Evolutionary conservation across 352 stramenopile genomes (phyloP).

Genomic region (Elongisporangium prolatum): DNA sequence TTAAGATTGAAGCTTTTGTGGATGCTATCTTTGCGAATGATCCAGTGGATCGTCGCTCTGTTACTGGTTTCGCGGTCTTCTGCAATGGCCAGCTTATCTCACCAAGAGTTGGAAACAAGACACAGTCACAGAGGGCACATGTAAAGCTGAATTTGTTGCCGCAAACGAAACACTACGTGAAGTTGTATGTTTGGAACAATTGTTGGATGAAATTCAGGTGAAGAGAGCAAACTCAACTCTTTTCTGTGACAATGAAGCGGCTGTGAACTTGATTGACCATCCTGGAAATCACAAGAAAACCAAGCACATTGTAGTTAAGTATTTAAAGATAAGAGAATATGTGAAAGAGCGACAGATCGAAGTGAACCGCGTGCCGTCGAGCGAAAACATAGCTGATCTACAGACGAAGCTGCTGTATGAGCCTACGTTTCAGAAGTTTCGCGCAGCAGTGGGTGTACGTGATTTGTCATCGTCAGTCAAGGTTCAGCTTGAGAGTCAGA

Average conservation of each 20-base stretch:
- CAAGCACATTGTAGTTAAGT: constrained; percentile 10
- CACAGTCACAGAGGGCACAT: constrained; percentile 9
- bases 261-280: constrained; percentile 13
- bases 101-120: constrained; percentile 9
- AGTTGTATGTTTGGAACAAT: constrained; percentile 14
- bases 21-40: constrained; percentile 14
- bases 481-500: neutral
- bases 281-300: constrained; percentile 9
- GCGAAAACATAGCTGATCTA: neutral
- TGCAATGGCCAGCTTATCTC: constrained; percentile 14
- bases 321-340: constrained; percentile 15
- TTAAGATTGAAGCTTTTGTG: constrained; percentile 12
- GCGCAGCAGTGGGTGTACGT: neutral
- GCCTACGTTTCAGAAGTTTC: neutral
- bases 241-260: constrained; percentile 5
- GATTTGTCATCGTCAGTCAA: neutral
- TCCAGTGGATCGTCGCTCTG: constrained; percentile 7
- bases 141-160: constrained; percentile 8
- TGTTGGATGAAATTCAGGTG: constrained; percentile 4
- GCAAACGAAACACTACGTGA: constrained; percentile 5
- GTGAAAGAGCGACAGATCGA: constrained; percentile 2
- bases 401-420: neutral
- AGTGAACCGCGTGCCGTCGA: neutral
- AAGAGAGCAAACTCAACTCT: constrained; percentile 4
- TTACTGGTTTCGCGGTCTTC: constrained; percentile 11